Base-by-base conservation (phyloP, 1,139 yeast species). In the Suhomyces yuchorum region DNA sequence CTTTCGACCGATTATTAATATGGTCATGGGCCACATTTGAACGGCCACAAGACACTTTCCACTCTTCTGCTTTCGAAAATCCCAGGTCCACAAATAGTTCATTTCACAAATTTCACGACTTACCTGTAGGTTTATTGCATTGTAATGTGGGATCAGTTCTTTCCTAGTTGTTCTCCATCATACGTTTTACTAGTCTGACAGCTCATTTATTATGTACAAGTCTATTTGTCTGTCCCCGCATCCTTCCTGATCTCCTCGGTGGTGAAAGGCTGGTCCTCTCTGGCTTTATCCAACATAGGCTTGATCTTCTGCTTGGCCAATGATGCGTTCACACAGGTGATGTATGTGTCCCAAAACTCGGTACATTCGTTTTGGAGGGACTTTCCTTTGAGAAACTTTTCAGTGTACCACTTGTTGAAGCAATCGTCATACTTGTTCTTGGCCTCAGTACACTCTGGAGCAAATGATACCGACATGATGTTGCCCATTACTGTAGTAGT, bases 321-420 rank as follows among this genome's bases (percentile, higher is more conserved):
- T 30, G 93, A 93, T 8, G 77, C 54, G 60, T 90, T 86, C 42
- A 93, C 85, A 70, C 99, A 93, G 15, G 84, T 84, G 57, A 88
- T 88, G 66, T 93, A 93, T 44, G 82, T 84, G 52, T 82, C 81
- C 97, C 97, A 93, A 40, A 89, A 80, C 42, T 85, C 93, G 47
- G 89, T 86, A 68, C 99, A 93, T 66, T 92, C 98, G 63, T 93
- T 92, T 55, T 85, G 78, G 48, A 84, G 66, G 57, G 86, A 78
- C 57, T 84, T 80, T 22, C 92, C 92, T 59, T 84, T 80, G 53
- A 86, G 72, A 60, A 86, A 86, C 67, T 86, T 87, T 59, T 92
- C 97, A n/a, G 95, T 84, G 66, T 93, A 93, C 98, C 98, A 93
- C 57, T 80, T 80, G 68, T 90, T 91, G 73, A 93, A 93, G 66